Evolutionary conservation across 768 basidiomycete species (phyloP).

Genomic region (Tylopilus cervinicoccineus): DNA sequence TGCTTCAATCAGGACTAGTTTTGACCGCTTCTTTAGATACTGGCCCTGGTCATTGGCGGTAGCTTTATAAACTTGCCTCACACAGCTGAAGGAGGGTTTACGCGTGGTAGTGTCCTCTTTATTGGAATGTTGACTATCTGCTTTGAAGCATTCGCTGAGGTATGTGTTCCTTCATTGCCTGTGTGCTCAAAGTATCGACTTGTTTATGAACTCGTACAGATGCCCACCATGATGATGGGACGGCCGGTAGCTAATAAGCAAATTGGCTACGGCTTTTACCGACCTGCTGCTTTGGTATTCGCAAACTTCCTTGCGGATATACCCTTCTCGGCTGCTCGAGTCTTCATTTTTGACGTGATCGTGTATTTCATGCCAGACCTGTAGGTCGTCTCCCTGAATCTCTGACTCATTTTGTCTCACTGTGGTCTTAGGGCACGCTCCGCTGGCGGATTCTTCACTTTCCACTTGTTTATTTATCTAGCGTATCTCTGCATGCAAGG

Average conservation of each 20-base stretch:
- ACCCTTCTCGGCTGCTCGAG: constrained; percentile 58
- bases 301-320: constrained; percentile 68
- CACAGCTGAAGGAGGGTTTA: constrained; percentile 80
- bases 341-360: constrained; percentile 59
- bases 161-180: constrained; percentile 26
- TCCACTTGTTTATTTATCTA: constrained; percentile 61
- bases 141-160: constrained; percentile 71
- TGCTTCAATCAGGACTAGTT: not conserved
- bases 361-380: constrained; percentile 68
- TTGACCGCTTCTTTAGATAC: constrained; percentile 7
- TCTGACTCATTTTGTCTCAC: constrained; percentile 18
- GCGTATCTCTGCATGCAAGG: constrained; percentile 74
- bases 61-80: constrained; percentile 71
- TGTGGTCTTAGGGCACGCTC: constrained; percentile 25
- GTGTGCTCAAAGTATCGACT: not conserved
- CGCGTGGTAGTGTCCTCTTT: constrained; percentile 81
- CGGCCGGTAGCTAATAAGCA: constrained; percentile 73
- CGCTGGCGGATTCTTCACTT: constrained; percentile 48
- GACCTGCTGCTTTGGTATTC: constrained; percentile 58
- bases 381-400: constrained; percentile 25
- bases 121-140: constrained; percentile 60
- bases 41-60: constrained; percentile 62
- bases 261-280: constrained; percentile 61
- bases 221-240: constrained; percentile 76
- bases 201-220: constrained; percentile 30